Percentiles rank a stretch among this genome's conserved stretches.
Evolutionary conservation across 1,284 basidiomycete genomes (phyloP).

Genomic region (Xanthoconium separans): DNA sequence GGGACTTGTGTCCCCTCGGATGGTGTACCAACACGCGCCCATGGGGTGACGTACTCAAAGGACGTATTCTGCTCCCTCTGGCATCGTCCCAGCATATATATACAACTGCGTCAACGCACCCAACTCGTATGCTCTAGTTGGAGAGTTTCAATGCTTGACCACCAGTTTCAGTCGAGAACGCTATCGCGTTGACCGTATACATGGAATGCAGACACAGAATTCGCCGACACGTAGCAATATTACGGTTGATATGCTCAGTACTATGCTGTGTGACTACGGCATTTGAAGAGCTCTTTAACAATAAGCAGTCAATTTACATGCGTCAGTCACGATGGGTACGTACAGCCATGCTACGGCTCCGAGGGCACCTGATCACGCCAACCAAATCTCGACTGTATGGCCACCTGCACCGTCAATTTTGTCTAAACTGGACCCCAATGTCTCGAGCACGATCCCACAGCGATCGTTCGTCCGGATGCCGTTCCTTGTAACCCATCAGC

Average conservation of each 20-base stretch:
- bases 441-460: slow-evolving; percentile 64
- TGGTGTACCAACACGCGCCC: slow-evolving; percentile 29
- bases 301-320: no score
- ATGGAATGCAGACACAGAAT: no score
- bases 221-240: no score
- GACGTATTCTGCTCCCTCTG: slow-evolving; percentile 23
- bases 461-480: slow-evolving; percentile 68
- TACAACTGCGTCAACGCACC: slow-evolving; percentile 40
- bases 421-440: slow-evolving; percentile 52
- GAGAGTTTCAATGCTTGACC: no score
- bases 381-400: slow-evolving; percentile 73
- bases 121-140: no score
- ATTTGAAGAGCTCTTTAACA: no score
- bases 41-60: slow-evolving; percentile 37
- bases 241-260: no score
- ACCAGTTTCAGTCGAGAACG: no score
- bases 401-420: slow-evolving; percentile 55
- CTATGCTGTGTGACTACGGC: no score
- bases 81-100: slow-evolving; percentile 38
- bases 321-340: no score
- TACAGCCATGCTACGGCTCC: no score
- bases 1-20: slow-evolving; percentile 27
- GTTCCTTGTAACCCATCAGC: slow-evolving; percentile 81
- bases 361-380: slow-evolving; percentile 28
- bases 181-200: no score